Base-by-base conservation (phyloP, 257 asterid genomes). In the Orobanche coerulescens region DNA sequence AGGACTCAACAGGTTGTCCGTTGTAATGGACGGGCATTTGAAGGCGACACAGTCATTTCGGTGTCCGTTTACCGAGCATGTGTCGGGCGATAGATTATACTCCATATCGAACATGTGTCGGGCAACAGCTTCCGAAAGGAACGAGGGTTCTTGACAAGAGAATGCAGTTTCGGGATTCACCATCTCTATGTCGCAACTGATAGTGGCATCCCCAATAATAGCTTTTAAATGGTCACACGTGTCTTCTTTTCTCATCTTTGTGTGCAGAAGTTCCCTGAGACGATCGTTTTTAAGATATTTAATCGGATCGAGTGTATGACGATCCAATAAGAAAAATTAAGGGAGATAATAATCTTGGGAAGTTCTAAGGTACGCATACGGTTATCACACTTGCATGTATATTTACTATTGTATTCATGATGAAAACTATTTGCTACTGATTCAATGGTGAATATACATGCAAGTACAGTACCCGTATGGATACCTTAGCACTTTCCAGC, bases 1-100 rank as follows among this genome's bases (percentile, higher is more conserved):
- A 55, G 88, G 98, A 48, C 96, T 85, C 78, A 88, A 51, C 28
- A 55, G 54, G 75, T 88, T 88, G 52, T 91, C 98, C 61, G 88
- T 69, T 4, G 82, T 75, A 56, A 91, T 72, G 12, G 86, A 82
- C 7, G 88, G 88, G 20, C 80, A 43, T 54, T 75, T 75, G 25
- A 70, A 79, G 55, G 78, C 77, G 16, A 64, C 53, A 4, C 78
- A 54, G 65, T 79, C 73, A n/a, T 75, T 73, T 59, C 59, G 62
- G 34, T 60, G 72, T 47, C 73, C 73, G 16, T 69, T 67, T 20
- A 61, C 69, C 62, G 76, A 83, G 79, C 79, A 81, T 71, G 47
- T 72, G 87, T 64, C 74, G 81, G n/a, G 83, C 64, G 19, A 85
- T 78, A 59, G n/a, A n/a, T n/a, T n/a, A n/a, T n/a, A n/a, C n/a